These are phyloP conservation scores for Collybiopsis confluens DNA, from an alignment of 768 basidiomycete species.

Conservation along the genomic window DNA sequence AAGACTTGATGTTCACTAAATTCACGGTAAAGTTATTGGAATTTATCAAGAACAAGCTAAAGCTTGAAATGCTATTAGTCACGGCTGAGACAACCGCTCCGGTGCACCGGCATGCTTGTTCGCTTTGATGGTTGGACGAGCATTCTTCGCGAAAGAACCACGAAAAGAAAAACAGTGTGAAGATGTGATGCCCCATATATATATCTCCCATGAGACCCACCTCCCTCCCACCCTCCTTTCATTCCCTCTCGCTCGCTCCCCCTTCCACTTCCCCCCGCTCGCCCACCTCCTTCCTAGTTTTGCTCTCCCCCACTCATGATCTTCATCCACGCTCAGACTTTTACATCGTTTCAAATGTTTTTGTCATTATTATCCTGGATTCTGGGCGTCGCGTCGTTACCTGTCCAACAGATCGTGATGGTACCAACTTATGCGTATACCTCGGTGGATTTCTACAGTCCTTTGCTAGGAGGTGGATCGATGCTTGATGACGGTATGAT, in stretches of 20 bases:
- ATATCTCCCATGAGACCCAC: background rate
- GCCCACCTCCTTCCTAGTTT: background rate
- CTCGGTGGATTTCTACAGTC: constrained; percentile 36
- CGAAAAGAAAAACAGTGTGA: too few species aligned
- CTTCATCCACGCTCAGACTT: background rate
- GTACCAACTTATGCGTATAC: constrained; percentile 4
- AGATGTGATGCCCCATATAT: background rate
- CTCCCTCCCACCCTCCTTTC: background rate
- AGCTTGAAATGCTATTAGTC: too few species aligned
- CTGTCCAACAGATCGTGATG: background rate
- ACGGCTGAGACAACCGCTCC: too few species aligned
- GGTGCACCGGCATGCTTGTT: too few species aligned
- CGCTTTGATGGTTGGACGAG: too few species aligned
- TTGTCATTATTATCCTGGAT: background rate
- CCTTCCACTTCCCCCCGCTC: background rate
- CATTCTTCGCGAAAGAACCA: too few species aligned
- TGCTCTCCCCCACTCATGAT: background rate
- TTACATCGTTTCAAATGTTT: background rate
- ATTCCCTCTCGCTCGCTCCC: background rate
- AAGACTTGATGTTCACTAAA: too few species aligned
- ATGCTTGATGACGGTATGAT: constrained; percentile 57
- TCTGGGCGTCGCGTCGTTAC: background rate
- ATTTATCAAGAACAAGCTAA: too few species aligned
- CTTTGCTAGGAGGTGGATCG: constrained; percentile 49
- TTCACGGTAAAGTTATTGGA: too few species aligned